A percentile compares a stretch with the other conserved stretches of the same genome.
Evolutionary conservation across 257 asterid genomes (phyloP).

Genomic region (Gardenia jasminoides): DNA sequence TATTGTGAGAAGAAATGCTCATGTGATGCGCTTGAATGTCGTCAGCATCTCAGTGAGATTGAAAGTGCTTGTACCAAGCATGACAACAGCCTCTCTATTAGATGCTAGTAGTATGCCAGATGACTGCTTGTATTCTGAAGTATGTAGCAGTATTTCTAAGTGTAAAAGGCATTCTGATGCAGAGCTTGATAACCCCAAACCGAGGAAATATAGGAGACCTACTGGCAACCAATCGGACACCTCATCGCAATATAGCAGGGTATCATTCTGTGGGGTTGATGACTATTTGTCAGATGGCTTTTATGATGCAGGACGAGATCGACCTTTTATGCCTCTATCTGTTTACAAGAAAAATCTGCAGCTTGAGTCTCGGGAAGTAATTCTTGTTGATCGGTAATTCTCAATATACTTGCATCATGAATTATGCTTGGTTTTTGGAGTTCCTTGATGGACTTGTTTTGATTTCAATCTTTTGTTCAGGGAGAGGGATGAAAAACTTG

Average conservation of each 20-base stretch:
- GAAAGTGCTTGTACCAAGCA: constrained; percentile 32
- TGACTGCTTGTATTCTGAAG: constrained; percentile 45
- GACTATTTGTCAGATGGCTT: constrained; percentile 89
- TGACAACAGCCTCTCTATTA: constrained; percentile 33
- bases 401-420: not conserved
- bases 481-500: constrained; percentile 80
- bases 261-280: constrained; percentile 67
- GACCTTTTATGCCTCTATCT: constrained; percentile 72
- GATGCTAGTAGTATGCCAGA: constrained; percentile 40
- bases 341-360: constrained; percentile 53
- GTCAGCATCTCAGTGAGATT: constrained; percentile 24
- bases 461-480: constrained; percentile 40
- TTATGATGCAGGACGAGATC: constrained; percentile 94
- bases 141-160: constrained; percentile 40
- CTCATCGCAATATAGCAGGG: constrained; percentile 68
- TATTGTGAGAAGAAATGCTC: constrained; percentile 42
- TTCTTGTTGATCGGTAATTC: constrained; percentile 78
- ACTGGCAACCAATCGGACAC: constrained; percentile 50
- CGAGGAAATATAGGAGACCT: constrained; percentile 75
- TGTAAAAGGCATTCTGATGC: constrained; percentile 83
- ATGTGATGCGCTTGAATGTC: constrained; percentile 42
- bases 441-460: constrained; percentile 2
- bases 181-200: constrained; percentile 82
- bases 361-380: constrained; percentile 70
- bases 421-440: not conserved